Evolutionary conservation across 768 basidiomycete genomes (phyloP).

Genomic region (Tricholoma bakamatsutake): DNA sequence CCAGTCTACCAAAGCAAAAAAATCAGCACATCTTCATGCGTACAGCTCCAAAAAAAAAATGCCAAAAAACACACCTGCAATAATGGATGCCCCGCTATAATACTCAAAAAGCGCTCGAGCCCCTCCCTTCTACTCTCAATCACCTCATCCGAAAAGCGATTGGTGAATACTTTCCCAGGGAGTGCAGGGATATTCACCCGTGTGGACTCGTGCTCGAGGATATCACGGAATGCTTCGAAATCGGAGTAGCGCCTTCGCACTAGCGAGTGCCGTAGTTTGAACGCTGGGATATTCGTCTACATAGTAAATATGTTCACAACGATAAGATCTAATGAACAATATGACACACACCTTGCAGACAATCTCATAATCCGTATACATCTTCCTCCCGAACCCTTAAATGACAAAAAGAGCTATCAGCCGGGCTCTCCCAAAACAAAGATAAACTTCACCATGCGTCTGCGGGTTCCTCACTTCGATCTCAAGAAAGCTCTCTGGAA

Average conservation of each 20-base stretch:
- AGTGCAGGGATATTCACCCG: slow-evolving; percentile 96
- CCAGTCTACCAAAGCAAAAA: slow-evolving; percentile 57
- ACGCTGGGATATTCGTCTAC: slow-evolving; percentile 98
- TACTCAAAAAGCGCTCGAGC: slow-evolving; percentile 88
- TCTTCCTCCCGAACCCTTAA: slow-evolving; percentile 91
- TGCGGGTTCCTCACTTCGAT: slow-evolving; percentile 97
- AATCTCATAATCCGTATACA: slow-evolving; percentile 99
- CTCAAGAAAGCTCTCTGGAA: slow-evolving; percentile 95
- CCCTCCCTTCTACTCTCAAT: slow-evolving; percentile 92
- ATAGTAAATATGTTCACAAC: not conserved
- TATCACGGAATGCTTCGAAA: slow-evolving; percentile 96
- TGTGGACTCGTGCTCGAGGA: slow-evolving; percentile 94
- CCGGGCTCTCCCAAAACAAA: not conserved
- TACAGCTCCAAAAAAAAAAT: not conserved
- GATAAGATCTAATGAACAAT: not conserved
- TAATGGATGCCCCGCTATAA: slow-evolving; percentile 96
- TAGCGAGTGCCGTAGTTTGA: slow-evolving; percentile 91
- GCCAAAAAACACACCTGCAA: slow-evolving; percentile 64
- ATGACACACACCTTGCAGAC: slow-evolving; percentile 75
- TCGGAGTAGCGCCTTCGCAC: slow-evolving; percentile 88
- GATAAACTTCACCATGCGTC: slow-evolving; percentile 71
- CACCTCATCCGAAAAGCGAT: slow-evolving; percentile 96
- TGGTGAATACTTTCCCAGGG: slow-evolving; percentile 98
- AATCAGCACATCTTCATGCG: not conserved
- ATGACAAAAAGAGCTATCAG: not conserved